phyloP scores from a whole-genome alignment of 108 stramenopile genomes.

The Asterionellopsis glacialis region DNA sequence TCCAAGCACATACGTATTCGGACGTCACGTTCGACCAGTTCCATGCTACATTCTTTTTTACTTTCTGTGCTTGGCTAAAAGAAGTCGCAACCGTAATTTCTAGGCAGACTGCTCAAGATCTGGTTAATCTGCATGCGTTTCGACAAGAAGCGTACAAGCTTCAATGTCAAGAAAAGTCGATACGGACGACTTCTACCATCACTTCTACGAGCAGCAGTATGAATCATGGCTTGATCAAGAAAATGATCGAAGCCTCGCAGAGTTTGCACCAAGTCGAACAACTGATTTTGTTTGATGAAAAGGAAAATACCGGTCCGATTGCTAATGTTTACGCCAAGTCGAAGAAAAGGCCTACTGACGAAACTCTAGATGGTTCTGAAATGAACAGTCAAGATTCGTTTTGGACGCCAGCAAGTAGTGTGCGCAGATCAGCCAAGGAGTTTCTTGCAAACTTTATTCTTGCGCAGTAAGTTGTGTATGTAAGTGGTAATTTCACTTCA shows the following conservation, averaged over 20 bases:
- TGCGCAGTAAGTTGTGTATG: no score
- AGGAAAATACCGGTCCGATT: conserved; percentile 8
- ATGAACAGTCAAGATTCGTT: neutral
- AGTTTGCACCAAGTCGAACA: conserved; percentile 2
- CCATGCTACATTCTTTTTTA: no score
- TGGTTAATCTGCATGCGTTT: no score
- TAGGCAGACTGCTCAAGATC: no score
- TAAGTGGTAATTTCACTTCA: no score
- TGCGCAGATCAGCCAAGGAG: conserved; percentile 20
- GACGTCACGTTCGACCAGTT: no score
- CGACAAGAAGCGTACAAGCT: no score
- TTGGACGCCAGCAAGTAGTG: conserved; percentile 20
- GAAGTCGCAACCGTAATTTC: no score
- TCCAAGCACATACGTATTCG: no score
- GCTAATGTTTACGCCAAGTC: conserved; percentile 26
- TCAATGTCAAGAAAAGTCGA: no score
- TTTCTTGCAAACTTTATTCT: conserved; percentile 14
- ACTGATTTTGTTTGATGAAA: conserved; percentile 12
- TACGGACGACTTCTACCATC: neutral
- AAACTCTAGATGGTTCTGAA: neutral
- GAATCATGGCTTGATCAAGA: neutral
- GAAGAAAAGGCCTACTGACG: neutral
- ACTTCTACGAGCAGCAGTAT: conserved; percentile 6
- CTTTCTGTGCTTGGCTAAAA: no score
- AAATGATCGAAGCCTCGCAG: conserved; percentile 8